phyloP scores from a whole-genome alignment of 2,329 filamentous ascomycete genomes.

The Exophiala bonariae region DNA sequence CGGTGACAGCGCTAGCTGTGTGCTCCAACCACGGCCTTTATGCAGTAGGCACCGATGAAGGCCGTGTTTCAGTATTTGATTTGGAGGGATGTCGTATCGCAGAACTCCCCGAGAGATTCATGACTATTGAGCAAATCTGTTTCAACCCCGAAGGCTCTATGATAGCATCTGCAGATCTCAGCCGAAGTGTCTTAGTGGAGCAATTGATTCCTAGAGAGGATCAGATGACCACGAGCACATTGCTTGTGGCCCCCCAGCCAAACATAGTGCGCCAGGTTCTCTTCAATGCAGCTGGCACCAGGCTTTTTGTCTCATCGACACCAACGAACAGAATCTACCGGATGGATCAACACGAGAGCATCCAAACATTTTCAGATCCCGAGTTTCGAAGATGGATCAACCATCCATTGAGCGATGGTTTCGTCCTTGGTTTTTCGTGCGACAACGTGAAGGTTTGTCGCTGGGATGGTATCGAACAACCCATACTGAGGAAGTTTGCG shows the following conservation, averaged over 20 bases:
- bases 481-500: neutral
- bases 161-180: constrained; percentile 3
- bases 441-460: neutral
- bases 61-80: constrained; percentile 23
- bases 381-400: neutral
- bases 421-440: neutral
- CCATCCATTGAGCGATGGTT: neutral
- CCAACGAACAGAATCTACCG: neutral
- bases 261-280: neutral
- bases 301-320: neutral
- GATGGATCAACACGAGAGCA: neutral
- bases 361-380: neutral
- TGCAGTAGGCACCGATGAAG: constrained; percentile 29
- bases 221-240: neutral
- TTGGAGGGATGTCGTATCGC: constrained; percentile 14
- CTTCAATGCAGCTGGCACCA: neutral
- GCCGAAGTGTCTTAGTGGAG: constrained; percentile 1
- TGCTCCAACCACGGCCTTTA: constrained; percentile 23
- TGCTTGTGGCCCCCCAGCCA: neutral
- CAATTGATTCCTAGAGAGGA: neutral
- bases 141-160: constrained; percentile 28
- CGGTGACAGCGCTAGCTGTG: constrained; percentile 26
- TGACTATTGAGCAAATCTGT: constrained; percentile 29
- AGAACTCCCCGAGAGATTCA: constrained; percentile 15
- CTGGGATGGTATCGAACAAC: neutral